Base-by-base conservation (phyloP, 345 rosid species). In the Raphanus sativus region DNA sequence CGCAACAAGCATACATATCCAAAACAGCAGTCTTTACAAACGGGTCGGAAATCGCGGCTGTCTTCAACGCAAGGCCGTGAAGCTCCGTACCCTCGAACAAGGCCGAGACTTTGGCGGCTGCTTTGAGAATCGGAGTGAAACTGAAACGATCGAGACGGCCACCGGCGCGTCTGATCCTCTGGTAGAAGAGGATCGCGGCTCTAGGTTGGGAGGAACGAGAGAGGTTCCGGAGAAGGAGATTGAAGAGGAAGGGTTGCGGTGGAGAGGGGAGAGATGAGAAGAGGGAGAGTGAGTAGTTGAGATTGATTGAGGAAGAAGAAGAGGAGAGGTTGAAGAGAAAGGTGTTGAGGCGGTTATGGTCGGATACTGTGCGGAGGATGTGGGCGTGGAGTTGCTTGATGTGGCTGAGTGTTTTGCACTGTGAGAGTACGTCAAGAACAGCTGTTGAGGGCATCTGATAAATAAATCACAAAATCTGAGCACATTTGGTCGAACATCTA, bases 1-100 rank as follows among this genome's bases (percentile, higher is more conserved):
- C 85, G 48, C 87, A 88, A 2, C 74, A 75, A 0, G 77, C 69
- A 13, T 89, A 88, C 86, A 87, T 21, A 0, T 81, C 77, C 17
- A 84, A 32, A 70, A 89, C 73, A 69, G 78, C 81, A 62, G 90
- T 88, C 77, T 87, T 85, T 66, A 89, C 81, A 76, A 89, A 88
- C 2, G 86, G 88, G 82, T 89, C 92, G 0, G 81, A 77, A 21
- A 82, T 77, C 42, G 85, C 75, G 3, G 88, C 89, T 28, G 65
- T 58, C 86, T 86, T 88, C 3, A 74, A 69, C 4, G 80, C 83
- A 64, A 84, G 64, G 54, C 92, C 92, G 34, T 89, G 91, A 73
- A 88, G 36, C 83, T 86, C 85, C 80, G 72, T 84, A 40, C 92
- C 92, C 65, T 86, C 87, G 40, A 66, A 30, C 42, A 89, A 83